Evolutionary conservation across 2,329 filamentous ascomycete species (phyloP).

Genomic region (Ascocoryne sarcoides): DNA sequence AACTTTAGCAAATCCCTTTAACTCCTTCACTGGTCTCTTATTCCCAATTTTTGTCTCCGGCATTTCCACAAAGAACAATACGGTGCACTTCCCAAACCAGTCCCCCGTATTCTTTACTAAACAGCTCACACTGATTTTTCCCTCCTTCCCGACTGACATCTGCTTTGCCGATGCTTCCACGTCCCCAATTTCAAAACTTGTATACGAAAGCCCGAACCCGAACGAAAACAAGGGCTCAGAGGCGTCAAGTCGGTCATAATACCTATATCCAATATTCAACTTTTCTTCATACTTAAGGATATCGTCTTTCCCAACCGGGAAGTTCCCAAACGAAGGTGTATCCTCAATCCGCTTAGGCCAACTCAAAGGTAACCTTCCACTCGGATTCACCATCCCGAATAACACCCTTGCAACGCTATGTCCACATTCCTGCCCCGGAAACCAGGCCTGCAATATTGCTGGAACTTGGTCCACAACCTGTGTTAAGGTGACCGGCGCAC

Average conservation of each 20-base stretch:
- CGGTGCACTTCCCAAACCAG: slow-evolving; percentile 43
- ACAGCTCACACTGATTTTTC: slow-evolving; percentile 37
- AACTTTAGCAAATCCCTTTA: slow-evolving; percentile 59
- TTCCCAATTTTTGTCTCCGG: slow-evolving; percentile 39
- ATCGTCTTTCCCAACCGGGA: slow-evolving; percentile 56
- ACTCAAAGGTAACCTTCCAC: slow-evolving; percentile 62
- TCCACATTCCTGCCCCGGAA: slow-evolving; percentile 75
- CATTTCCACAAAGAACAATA: slow-evolving; percentile 48
- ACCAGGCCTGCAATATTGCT: slow-evolving; percentile 69
- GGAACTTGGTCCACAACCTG: slow-evolving; percentile 44
- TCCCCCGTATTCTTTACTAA: slow-evolving; percentile 58
- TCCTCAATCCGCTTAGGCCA: slow-evolving; percentile 61
- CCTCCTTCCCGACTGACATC: slow-evolving; percentile 36
- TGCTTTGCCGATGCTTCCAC: background rate
- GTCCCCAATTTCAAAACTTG: slow-evolving; percentile 50
- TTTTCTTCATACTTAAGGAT: slow-evolving; percentile 66
- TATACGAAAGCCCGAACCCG: slow-evolving; percentile 73
- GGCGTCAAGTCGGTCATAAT: slow-evolving; percentile 62
- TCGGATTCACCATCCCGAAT: slow-evolving; percentile 65
- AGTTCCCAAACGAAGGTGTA: slow-evolving; percentile 69
- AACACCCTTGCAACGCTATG: slow-evolving; percentile 72
- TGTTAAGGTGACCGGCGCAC: slow-evolving; percentile 65
- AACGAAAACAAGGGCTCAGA: slow-evolving; percentile 58
- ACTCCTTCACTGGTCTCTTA: slow-evolving; percentile 49
- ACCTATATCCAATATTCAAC: slow-evolving; percentile 71